phyloP scores from a whole-genome alignment of 2,329 filamentous ascomycete genomes.

The Cytospora piceae region DNA sequence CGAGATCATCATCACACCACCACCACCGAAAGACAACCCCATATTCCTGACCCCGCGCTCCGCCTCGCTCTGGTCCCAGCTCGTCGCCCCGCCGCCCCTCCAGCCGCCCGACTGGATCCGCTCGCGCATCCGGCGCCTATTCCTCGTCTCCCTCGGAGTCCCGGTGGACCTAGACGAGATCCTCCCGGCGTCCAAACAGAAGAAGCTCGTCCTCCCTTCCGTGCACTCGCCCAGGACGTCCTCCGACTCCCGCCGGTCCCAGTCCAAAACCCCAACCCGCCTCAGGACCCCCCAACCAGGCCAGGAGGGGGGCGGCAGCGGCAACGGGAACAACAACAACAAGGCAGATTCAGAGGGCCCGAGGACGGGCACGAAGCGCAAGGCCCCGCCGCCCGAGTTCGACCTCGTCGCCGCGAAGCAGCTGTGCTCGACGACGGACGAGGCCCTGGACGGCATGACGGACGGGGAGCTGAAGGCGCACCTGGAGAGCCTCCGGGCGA shows the following conservation, averaged over 20 bases:
- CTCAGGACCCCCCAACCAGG: constrained; percentile 45
- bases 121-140: constrained; percentile 89
- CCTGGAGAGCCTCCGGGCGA: constrained; percentile 67
- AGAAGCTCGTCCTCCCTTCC: constrained; percentile 92
- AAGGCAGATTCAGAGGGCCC: constrained; percentile 43
- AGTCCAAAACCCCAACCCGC: constrained; percentile 41
- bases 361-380: constrained; percentile 43
- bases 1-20: constrained; percentile 54
- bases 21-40: constrained; percentile 57
- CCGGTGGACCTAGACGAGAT: constrained; percentile 98
- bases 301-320: constrained; percentile 53
- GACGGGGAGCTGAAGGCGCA: constrained; percentile 76
- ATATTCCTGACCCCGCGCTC: constrained; percentile 85
- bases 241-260: constrained; percentile 52
- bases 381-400: constrained; percentile 71
- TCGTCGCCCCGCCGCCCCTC: constrained; percentile 90
- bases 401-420: constrained; percentile 79
- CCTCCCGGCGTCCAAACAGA: constrained; percentile 93
- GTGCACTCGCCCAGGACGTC: constrained; percentile 64
- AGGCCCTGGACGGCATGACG: constrained; percentile 79
- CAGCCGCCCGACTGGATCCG: constrained; percentile 98
- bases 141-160: constrained; percentile 93
- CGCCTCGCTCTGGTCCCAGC: constrained; percentile 92
- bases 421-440: constrained; percentile 81
- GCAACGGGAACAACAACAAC: constrained; percentile 37